Evolutionary conservation across 2,329 filamentous ascomycete species (phyloP).

Genomic region (Periconia macrospinosa): DNA sequence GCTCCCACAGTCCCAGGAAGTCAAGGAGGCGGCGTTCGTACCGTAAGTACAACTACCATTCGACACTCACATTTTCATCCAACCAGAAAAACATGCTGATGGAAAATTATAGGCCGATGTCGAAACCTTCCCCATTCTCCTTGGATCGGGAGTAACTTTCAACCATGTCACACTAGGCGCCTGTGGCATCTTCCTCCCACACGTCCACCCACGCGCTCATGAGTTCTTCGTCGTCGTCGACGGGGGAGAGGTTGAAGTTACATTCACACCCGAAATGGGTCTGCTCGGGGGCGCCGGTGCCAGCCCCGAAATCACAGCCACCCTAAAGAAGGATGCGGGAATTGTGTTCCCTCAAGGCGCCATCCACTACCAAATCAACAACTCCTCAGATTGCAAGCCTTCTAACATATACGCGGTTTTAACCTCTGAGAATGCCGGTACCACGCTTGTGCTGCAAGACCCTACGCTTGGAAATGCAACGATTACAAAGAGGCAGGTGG

Average conservation of each 20-base stretch:
- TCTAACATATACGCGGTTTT: conserved; percentile 39
- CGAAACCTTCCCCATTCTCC: conserved; percentile 60
- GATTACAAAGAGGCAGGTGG: not conserved
- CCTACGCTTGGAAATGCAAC: conserved; percentile 1
- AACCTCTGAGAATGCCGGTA: conserved; percentile 5
- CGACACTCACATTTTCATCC: not conserved
- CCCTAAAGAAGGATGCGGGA: conserved; percentile 40
- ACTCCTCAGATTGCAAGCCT: conserved; percentile 36
- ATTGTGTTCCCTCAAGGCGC: conserved; percentile 45
- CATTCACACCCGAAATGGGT: not conserved
- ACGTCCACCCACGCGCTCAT: conserved; percentile 45
- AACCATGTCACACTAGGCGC: conserved; percentile 55
- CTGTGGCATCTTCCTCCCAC: conserved; percentile 55
- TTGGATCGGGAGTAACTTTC: conserved; percentile 55
- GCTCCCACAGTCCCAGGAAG: not conserved
- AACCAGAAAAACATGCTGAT: not conserved
- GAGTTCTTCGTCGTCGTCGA: conserved; percentile 45
- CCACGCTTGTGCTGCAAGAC: conserved; percentile 1
- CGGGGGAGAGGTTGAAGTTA: conserved; percentile 10
- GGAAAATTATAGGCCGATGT: conserved; percentile 52
- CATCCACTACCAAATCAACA: conserved; percentile 49
- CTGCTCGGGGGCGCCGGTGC: not conserved
- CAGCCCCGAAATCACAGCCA: conserved; percentile 35
- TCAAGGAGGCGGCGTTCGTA: not conserved
- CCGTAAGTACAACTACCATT: not conserved